phyloP scores from a whole-genome alignment of 1,284 basidiomycete species.

The Coniferiporia sulphurascens region DNA sequence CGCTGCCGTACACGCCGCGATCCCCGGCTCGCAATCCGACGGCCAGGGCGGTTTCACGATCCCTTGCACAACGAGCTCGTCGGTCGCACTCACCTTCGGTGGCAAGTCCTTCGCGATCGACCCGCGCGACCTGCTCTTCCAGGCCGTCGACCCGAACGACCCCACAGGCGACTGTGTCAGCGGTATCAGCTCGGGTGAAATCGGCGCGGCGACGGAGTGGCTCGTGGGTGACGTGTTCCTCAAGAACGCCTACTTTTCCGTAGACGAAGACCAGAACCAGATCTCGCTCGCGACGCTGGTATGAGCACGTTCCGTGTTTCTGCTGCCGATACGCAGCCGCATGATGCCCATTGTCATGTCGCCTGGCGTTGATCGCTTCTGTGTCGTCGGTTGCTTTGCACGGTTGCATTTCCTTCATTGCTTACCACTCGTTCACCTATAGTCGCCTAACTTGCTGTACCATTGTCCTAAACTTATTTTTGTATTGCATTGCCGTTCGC shows the following conservation, averaged over 20 bases:
- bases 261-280: slow-evolving; percentile 60
- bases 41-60: slow-evolving; percentile 69
- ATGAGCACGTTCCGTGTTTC: slow-evolving; percentile 20
- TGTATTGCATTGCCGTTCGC: neutral
- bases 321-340: neutral
- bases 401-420: neutral
- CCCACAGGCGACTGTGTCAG: slow-evolving; percentile 68
- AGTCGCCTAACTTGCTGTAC: neutral
- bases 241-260: slow-evolving; percentile 79
- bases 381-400: neutral
- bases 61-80: slow-evolving; percentile 67
- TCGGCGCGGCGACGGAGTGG: slow-evolving; percentile 67
- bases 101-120: slow-evolving; percentile 59
- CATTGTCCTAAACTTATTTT: neutral
- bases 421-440: neutral
- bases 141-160: slow-evolving; percentile 57
- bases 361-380: neutral
- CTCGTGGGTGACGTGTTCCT: slow-evolving; percentile 73
- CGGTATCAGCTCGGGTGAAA: slow-evolving; percentile 63
- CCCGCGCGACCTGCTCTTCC: slow-evolving; percentile 65
- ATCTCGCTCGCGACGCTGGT: slow-evolving; percentile 63
- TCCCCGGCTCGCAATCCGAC: slow-evolving; percentile 57
- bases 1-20: slow-evolving; percentile 48
- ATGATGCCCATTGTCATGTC: neutral
- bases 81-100: slow-evolving; percentile 67